Percentiles rank a stretch among this genome's conserved stretches.
Conservation (phyloP, 1,284 basidiomycete genomes). For the Hymenochaete sp. region DNA sequence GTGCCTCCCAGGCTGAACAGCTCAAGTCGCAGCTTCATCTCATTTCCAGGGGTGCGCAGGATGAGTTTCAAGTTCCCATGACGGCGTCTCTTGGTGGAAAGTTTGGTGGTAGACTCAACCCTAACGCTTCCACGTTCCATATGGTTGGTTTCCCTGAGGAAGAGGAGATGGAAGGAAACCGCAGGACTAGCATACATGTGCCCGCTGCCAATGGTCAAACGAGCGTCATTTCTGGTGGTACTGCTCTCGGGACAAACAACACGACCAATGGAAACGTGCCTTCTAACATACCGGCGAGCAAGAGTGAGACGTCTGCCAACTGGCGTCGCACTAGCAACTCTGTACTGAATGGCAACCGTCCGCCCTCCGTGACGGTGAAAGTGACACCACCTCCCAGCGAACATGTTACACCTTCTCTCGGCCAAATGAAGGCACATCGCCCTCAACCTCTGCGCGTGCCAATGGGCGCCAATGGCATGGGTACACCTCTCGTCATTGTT, state of each 20-base stretch:
- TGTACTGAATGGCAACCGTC: constrained; percentile 55
- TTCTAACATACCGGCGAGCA: constrained; percentile 39
- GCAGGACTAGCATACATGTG: constrained; percentile 27
- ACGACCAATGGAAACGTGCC: constrained; percentile 8
- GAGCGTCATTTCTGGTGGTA: constrained; percentile 63
- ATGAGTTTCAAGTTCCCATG: constrained; percentile 61
- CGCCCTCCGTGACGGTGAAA: constrained; percentile 46
- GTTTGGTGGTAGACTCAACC: constrained; percentile 47
- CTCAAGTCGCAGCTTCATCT: constrained; percentile 43
- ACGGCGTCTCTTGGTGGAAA: constrained; percentile 68
- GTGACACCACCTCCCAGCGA: constrained; percentile 63
- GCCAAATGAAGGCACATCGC: constrained; percentile 33
- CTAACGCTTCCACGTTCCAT: constrained; percentile 39
- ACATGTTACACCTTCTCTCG: constrained; percentile 43
- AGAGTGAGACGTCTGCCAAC: constrained; percentile 65
- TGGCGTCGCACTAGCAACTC: constrained; percentile 73
- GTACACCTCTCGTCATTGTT: constrained; percentile 48
- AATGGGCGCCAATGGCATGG: constrained; percentile 39
- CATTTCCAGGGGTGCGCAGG: constrained; percentile 30
- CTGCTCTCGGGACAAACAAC: constrained; percentile 47
- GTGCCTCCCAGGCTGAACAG: constrained; percentile 56
- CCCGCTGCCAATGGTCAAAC: constrained; percentile 39
- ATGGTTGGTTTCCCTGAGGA: constrained; percentile 30
- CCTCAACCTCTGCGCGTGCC: constrained; percentile 65
- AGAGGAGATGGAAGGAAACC: constrained; percentile 27